A percentile compares a stretch with the other conserved stretches of the same genome.
These are phyloP conservation scores for Fusarium sarcochroum DNA, from an alignment of 2,329 filamentous ascomycete species.

Conservation along the genomic window DNA sequence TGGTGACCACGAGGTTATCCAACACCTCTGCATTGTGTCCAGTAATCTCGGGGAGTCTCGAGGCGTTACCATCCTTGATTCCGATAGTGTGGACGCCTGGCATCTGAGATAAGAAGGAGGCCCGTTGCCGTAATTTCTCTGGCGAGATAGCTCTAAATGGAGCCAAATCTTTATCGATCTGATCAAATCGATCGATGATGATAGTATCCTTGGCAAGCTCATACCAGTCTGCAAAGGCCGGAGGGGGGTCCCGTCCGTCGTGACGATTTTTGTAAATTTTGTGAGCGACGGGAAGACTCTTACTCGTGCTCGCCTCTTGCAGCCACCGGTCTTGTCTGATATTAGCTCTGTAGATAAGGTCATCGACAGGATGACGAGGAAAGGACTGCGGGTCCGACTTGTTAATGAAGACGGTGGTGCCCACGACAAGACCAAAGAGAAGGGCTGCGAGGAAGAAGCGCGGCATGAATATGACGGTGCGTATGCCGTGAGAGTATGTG, in stretches of 20 bases:
- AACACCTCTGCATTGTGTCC: constrained; percentile 55
- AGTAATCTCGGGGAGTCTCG: constrained; percentile 54
- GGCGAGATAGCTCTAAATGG: constrained; percentile 85
- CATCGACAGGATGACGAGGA: constrained; percentile 62
- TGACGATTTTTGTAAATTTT: constrained; percentile 66
- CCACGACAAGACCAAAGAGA: constrained; percentile 56
- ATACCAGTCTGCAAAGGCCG: constrained; percentile 88
- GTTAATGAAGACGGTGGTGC: constrained; percentile 55
- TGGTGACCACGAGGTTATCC: constrained; percentile 72
- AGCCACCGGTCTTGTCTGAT: constrained; percentile 66
- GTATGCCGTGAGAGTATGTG: constrained; percentile 60
- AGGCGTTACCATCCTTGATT: constrained; percentile 75
- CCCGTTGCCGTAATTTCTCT: constrained; percentile 74
- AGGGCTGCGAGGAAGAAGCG: constrained; percentile 58
- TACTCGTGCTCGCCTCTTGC: constrained; percentile 61
- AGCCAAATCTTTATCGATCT: constrained; percentile 79
- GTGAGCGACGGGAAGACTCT: constrained; percentile 62
- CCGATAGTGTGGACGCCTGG: constrained; percentile 65
- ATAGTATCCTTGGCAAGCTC: constrained; percentile 80
- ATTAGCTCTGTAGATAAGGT: constrained; percentile 64
- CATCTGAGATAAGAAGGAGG: constrained; percentile 56
- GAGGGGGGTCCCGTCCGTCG: constrained; percentile 79
- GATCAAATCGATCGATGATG: constrained; percentile 85
- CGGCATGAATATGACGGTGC: constrained; percentile 59
- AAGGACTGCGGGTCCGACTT: constrained; percentile 51